Evolutionary conservation across 1,139 yeast species (phyloP).

Genomic region (Zhuliangozyma parablackwelliae): DNA sequence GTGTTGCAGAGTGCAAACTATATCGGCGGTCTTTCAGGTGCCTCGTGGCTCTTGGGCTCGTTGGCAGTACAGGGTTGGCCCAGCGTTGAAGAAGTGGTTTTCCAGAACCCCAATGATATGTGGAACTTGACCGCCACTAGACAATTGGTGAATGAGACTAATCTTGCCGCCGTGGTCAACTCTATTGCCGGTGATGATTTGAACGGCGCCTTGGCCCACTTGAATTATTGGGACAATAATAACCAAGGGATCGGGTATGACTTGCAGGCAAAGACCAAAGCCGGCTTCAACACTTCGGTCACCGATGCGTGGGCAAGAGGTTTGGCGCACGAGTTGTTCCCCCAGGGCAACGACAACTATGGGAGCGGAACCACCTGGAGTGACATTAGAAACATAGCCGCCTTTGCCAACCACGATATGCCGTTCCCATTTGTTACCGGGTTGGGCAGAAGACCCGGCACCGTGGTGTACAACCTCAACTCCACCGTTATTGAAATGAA

Average conservation of each 20-base stretch:
- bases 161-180: slow-evolving; percentile 17
- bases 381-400: slow-evolving; percentile 23
- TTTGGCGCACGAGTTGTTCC: slow-evolving; percentile 35
- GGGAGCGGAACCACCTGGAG: slow-evolving; percentile 27
- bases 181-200: slow-evolving; percentile 22
- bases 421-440: slow-evolving; percentile 39
- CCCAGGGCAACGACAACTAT: slow-evolving; percentile 19
- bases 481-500: slow-evolving; percentile 39
- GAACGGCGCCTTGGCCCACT: slow-evolving; percentile 23
- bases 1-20: slow-evolving; percentile 35
- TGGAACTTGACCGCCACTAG: slow-evolving; percentile 34
- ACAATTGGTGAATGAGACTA: slow-evolving; percentile 24
- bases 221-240: slow-evolving; percentile 25
- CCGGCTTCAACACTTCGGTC: slow-evolving; percentile 28
- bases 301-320: slow-evolving; percentile 40
- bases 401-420: slow-evolving; percentile 31
- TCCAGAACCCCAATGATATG: slow-evolving; percentile 23
- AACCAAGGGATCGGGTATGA: slow-evolving; percentile 25
- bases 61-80: slow-evolving; percentile 32
- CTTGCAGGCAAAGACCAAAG: slow-evolving; percentile 24
- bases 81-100: slow-evolving; percentile 29
- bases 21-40: slow-evolving; percentile 37
- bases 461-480: slow-evolving; percentile 28
- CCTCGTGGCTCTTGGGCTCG: slow-evolving; percentile 36
- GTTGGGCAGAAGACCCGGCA: slow-evolving; percentile 34